Evolutionary conservation across 1,284 basidiomycete genomes (phyloP), one percentile per base, ranked within the genome.

Genomic region (Ustilago nuda): DNA sequence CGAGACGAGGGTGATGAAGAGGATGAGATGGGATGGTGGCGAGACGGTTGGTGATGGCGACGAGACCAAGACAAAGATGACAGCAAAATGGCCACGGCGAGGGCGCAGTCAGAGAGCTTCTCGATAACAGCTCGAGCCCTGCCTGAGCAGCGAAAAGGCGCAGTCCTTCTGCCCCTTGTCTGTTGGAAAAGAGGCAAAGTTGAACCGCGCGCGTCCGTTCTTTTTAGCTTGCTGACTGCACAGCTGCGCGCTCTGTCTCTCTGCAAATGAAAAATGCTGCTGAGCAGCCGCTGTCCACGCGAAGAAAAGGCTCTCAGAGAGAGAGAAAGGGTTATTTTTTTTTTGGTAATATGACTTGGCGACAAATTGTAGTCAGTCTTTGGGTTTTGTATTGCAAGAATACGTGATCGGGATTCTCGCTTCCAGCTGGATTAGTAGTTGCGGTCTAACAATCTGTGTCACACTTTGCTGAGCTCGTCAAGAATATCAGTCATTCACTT

Each of bases 21-120:
- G 46, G 61, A 48, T 46, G 46, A 32, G 27, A 46, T 27, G n/a
- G 37, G 63, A 37, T 62, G 69, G 63, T 62, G 69, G 59, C 45
- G 55, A 71, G 55, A 37, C 35, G 56, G 51, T 55, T 51, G 32
- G 39, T 12, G 39, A 43, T 62, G 68, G 45, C 59, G 69, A 58
- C 55, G 57, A 56, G 66, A 55, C 15, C 35, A 43, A 3, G 12
- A 36, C 35, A 36, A 41, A 57, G 39, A 37, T 46, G 59, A 61
- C 55, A 56, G 50, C 54, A 37, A 46, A 45, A 27, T 12, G 46
- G 23, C 37, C 32, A 51, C 43, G 2, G 36, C 36, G 2, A 37
- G 13, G 36, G 36, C 36, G 23, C 23, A 27, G 23, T 27, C 23
- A 27, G 2, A 37, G 27, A 27, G 15, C 23, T 50, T 50, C 48